Base-by-base conservation (phyloP, 2,329 filamentous ascomycete species). In the Botrytis elliptica region DNA sequence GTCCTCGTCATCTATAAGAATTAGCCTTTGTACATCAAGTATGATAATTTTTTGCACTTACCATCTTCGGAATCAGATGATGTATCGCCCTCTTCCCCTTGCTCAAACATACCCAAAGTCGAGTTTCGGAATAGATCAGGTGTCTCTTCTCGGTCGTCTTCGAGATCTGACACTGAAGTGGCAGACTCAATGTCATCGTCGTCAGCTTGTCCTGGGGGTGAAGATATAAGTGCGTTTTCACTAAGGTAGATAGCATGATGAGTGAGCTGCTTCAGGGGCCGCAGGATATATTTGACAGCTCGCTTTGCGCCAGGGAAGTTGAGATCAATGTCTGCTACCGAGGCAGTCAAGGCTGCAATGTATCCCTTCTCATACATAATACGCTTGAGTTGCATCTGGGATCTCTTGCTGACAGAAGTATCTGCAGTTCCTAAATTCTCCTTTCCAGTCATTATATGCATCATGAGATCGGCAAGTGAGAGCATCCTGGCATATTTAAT, bases 291-390 rank as follows among this genome's bases (percentile, higher is more conserved):
- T 84, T 98, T 99, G 79, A 99, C 94, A 22, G 95, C 95, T 65
- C 95, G 90, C 85, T 97, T 97, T 25, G 97, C 93, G 40, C 93
- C 92, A 0, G 95, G 95, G 82, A 97, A 98, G 78, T 97, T 97
- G 75, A 99, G 88, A 81, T 98, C 96, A 74, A 99, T 92, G 79
- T 99, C 97, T 29, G 96, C 94, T 78, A 99, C 95, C 1, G 97
- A 97, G 20, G 91, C 89, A 2, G 96, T 98, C 74, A 99, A 84
- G 66, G 95, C 92, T 38, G 93, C 89, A 75, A 98, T 91, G 81
- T 96, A 97, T 73, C 97, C 94, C 84, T 98, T 99, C 84, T 99
- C 96, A 79, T 97, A 98, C 96, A 99, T 99, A 75, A 98, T 90
- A 77, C 94, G 93, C 49, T 93, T 92, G 77, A 99, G 88, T 80